phyloP scores from a whole-genome alignment of 2,329 filamentous ascomycete genomes.

The Metarhizium brunneum region DNA sequence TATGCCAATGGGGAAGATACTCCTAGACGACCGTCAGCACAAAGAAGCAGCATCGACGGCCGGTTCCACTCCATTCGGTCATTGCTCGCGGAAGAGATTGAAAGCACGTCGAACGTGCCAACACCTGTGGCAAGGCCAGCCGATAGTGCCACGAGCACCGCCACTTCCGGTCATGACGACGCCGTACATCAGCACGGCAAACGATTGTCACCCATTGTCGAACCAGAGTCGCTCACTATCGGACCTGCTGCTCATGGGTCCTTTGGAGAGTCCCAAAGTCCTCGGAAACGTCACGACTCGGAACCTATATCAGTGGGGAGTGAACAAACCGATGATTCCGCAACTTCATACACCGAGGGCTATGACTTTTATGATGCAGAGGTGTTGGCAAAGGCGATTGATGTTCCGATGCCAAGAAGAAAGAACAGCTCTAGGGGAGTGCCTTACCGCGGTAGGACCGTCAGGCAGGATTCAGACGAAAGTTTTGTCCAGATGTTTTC shows the following conservation, averaged over 20 bases:
- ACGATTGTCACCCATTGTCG: slow-evolving; percentile 37
- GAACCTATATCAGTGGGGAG: slow-evolving; percentile 41
- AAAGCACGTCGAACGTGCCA: slow-evolving; percentile 53
- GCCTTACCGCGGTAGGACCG: slow-evolving; percentile 17
- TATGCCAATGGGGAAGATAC: slow-evolving; percentile 27
- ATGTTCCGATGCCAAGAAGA: slow-evolving; percentile 37
- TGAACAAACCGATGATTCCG: slow-evolving; percentile 36
- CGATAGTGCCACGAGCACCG: slow-evolving; percentile 21
- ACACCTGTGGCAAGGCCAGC: slow-evolving; percentile 50
- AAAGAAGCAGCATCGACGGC: slow-evolving; percentile 19
- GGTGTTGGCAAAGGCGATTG: slow-evolving; percentile 40
- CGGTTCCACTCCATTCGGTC: slow-evolving; percentile 30
- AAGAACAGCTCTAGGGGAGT: slow-evolving; percentile 24
- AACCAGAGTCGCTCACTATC: slow-evolving; percentile 40
- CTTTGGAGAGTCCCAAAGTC: slow-evolving; percentile 19
- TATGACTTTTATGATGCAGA: slow-evolving; percentile 59
- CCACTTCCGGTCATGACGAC: slow-evolving; percentile 8
- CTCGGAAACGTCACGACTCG: slow-evolving; percentile 39
- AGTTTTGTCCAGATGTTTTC: slow-evolving; percentile 52
- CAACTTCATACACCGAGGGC: slow-evolving; percentile 46
- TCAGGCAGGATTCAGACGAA: slow-evolving; percentile 47
- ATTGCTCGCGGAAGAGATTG: slow-evolving; percentile 44
- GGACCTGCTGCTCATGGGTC: slow-evolving; percentile 35
- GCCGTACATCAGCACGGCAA: slow-evolving; percentile 23
- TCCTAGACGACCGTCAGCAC: slow-evolving; percentile 21